Percentiles rank a stretch among this genome's conserved stretches.
These are phyloP conservation scores for Tricladium varicosporioides DNA, from an alignment of 2,329 filamentous ascomycete genomes.

Conservation along the genomic window DNA sequence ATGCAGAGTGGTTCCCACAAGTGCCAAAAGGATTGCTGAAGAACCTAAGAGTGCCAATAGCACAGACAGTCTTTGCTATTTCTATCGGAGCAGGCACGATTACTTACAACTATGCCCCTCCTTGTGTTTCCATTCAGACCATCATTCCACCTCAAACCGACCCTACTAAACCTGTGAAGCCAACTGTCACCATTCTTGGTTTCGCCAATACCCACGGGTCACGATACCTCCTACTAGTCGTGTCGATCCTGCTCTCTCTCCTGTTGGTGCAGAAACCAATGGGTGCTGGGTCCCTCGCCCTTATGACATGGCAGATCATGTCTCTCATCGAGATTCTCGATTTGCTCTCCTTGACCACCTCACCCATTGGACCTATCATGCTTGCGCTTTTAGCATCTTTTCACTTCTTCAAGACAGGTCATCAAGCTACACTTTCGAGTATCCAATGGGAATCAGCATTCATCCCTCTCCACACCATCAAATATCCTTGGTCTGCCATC, in stretches of 20 bases:
- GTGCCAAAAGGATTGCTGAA: conserved; percentile 64
- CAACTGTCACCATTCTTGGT: conserved; percentile 76
- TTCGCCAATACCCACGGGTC: conserved; percentile 93
- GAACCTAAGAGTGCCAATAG: conserved; percentile 70
- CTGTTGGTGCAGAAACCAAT: conserved; percentile 90
- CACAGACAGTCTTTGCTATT: conserved; percentile 76
- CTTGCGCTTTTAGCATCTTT: conserved; percentile 88
- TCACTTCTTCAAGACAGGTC: conserved; percentile 97
- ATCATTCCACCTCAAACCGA: conserved; percentile 25
- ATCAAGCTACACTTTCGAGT: conserved; percentile 81
- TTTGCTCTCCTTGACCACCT: conserved; percentile 57
- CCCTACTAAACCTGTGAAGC: conserved; percentile 36
- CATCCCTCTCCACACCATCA: conserved; percentile 77
- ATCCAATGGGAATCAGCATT: conserved; percentile 98
- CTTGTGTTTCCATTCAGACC: conserved; percentile 71
- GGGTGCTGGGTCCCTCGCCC: conserved; percentile 78
- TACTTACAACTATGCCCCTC: conserved; percentile 82
- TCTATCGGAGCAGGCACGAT: conserved; percentile 80
- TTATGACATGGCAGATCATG: conserved; percentile 86
- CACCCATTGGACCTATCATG: conserved; percentile 78
- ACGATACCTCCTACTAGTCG: conserved; percentile 79
- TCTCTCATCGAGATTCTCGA: conserved; percentile 68
- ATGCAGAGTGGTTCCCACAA: conserved; percentile 71
- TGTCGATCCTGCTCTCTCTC: conserved; percentile 74
- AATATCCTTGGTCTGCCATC: conserved; percentile 86